A percentile compares a stretch with the other conserved stretches of the same genome.
phyloP scores from a whole-genome alignment of 2,329 filamentous ascomycete genomes.

The Xylariales sp. region DNA sequence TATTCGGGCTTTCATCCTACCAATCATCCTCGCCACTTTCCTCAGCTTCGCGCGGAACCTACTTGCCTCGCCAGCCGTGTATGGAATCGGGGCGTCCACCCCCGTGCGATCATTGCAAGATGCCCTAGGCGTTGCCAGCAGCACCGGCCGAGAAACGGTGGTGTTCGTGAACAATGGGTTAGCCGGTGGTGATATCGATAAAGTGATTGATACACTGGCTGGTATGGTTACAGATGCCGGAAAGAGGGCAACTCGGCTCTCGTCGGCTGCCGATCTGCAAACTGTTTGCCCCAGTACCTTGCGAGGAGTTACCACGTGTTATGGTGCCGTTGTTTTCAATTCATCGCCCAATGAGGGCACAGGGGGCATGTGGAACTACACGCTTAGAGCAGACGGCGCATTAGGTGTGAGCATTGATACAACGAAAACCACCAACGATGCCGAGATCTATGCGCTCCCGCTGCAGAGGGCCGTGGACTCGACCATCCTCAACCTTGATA shows the following conservation, averaged over 20 bases:
- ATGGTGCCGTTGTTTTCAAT: slow-evolving; percentile 69
- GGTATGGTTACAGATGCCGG: slow-evolving; percentile 51
- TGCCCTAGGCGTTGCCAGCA: slow-evolving; percentile 54
- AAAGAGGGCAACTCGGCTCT: slow-evolving; percentile 50
- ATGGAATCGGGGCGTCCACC: slow-evolving; percentile 62
- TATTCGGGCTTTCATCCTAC: slow-evolving; percentile 55
- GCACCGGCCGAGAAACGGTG: slow-evolving; percentile 60
- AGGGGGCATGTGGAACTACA: slow-evolving; percentile 77
- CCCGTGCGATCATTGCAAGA: slow-evolving; percentile 61
- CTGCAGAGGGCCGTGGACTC: slow-evolving; percentile 74
- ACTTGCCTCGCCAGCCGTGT: slow-evolving; percentile 72
- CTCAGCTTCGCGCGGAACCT: slow-evolving; percentile 74
- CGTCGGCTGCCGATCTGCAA: slow-evolving; percentile 53
- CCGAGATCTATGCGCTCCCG: slow-evolving; percentile 73
- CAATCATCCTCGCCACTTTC: slow-evolving; percentile 54
- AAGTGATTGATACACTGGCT: slow-evolving; percentile 61
- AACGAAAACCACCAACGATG: slow-evolving; percentile 63
- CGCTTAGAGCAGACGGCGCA: slow-evolving; percentile 69
- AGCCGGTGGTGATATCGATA: slow-evolving; percentile 65
- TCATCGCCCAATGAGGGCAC: slow-evolving; percentile 69
- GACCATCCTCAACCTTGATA: slow-evolving; percentile 59
- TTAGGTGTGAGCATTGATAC: slow-evolving; percentile 64
- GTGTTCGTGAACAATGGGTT: slow-evolving; percentile 75
- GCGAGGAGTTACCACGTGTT: slow-evolving; percentile 66
- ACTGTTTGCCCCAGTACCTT: slow-evolving; percentile 60